phyloP scores from a whole-genome alignment of 768 basidiomycete genomes.

The Rhizopogon sp. region DNA sequence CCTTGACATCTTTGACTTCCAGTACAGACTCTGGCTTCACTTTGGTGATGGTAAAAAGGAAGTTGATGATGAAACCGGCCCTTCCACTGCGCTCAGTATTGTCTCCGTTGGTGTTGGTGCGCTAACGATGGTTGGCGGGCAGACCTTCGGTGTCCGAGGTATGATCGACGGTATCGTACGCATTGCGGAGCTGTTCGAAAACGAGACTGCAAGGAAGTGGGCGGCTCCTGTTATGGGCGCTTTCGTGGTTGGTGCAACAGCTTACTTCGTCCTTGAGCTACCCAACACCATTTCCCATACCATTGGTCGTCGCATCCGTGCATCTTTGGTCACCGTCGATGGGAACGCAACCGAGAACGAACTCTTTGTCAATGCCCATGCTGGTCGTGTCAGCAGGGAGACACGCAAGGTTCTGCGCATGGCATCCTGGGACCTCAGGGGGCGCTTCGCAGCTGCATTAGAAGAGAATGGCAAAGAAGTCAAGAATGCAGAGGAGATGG shows the following conservation, averaged over 20 bases:
- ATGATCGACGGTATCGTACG: slow-evolving; percentile 77
- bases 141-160: slow-evolving; percentile 68
- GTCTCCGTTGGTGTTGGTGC: slow-evolving; percentile 80
- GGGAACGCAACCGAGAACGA: slow-evolving; percentile 46
- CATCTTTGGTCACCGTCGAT: slow-evolving; percentile 48
- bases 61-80: slow-evolving; percentile 32
- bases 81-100: slow-evolving; percentile 63
- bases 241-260: slow-evolving; percentile 62
- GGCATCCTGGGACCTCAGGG: slow-evolving; percentile 86
- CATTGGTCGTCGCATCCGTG: slow-evolving; percentile 78
- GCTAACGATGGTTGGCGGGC: slow-evolving; percentile 84
- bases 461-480: slow-evolving; percentile 80
- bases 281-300: slow-evolving; percentile 86
- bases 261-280: slow-evolving; percentile 83
- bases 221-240: slow-evolving; percentile 82
- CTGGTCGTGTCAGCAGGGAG: slow-evolving; percentile 70
- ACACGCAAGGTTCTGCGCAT: slow-evolving; percentile 89
- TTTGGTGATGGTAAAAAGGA: slow-evolving; percentile 48
- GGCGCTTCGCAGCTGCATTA: slow-evolving; percentile 75
- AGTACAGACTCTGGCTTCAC: slow-evolving; percentile 70
- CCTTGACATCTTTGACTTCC: slow-evolving; percentile 82
- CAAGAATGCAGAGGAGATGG: slow-evolving; percentile 66
- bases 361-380: slow-evolving; percentile 63
- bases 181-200: slow-evolving; percentile 72
- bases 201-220: slow-evolving; percentile 82